Evolutionary conservation across 345 rosid species (phyloP), one percentile per base, ranked within the genome.

Genomic region (Conringia planisiliqua): DNA sequence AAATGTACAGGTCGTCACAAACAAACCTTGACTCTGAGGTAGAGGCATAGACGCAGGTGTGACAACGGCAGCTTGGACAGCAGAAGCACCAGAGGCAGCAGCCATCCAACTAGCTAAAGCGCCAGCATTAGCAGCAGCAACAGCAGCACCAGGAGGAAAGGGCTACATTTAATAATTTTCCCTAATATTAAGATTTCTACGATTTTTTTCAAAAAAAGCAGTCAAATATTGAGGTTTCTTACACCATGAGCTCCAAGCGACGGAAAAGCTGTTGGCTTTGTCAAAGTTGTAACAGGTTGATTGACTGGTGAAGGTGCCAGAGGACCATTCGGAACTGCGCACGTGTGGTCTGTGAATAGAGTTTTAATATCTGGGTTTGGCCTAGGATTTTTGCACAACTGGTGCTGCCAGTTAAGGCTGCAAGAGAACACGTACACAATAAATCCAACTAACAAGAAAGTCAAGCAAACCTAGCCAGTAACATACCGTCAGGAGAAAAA

Each of bases 351-450:
- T 44, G 78, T 80, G 74, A 91, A 91, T 8, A 91, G 86, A 14
- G 97, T 91, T 81, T 85, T 91, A 22, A 91, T 89, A 73, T 91
- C 90, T 63, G 97, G 93, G 75, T 91, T 91, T 56, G 89, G 70
- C 71, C 89, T 82, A 40, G 97, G 97, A 83, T 89, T 91, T 83
- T 89, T 91, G 85, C 97, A 89, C 73, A 89, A 79, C 59, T 86
- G 90, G 75, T 91, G 97, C 79, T 91, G 93, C 95, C 92, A 89
- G 65, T 89, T 89, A 58, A 91, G 82, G 82, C 97, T 89, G 91
- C 75, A 83, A 76, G 39, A 20, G 29, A 54, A 54, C 47, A 74
- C 17, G 57, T 74, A 72, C 42, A 43, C 76, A 50, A 70, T 30
- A 29, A 61, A 77, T 40, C 11, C 18, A n/a, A n/a, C 11, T 46